Evolutionary conservation across 2,329 filamentous ascomycete genomes (phyloP), one percentile per base, ranked within the genome.

Genomic region (Alternaria conjuncta): DNA sequence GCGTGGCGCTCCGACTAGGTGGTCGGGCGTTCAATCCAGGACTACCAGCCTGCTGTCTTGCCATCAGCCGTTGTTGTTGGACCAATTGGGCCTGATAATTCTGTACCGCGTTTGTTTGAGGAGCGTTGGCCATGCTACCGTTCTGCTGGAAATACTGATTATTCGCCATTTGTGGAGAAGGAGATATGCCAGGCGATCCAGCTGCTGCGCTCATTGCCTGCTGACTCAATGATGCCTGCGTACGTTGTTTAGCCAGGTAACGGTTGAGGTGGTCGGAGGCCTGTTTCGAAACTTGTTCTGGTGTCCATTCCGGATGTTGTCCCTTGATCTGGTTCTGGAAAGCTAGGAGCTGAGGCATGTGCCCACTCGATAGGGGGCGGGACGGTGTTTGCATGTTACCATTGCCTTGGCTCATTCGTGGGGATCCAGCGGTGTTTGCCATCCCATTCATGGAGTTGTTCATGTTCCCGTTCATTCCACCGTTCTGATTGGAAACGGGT

Each of bases 1-100:
- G 79, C 36, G 79, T 81, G 23, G 77, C 78, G 65, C 79, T 81
- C 55, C 79, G 69, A 62, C 79, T 81, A 41, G 71, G 69, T 55
- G 71, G 75, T 60, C 72, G 67, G 41, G 71, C 74, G 56, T 70
- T 78, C 63, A 79, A 59, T 45, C 72, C 71, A 8, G 76, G 77
- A 61, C 75, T 78, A 23, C 74, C 73, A 23, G 71, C 75, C 55
- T 76, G 74, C 55, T 78, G 77, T 59, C 67, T 60, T 21, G 57
- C 63, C 77, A 81, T 76, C 67, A 79, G 67, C 56, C 75, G 75
- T 64, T 80, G 78, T 62, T 79, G 78, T 58, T 78, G 75, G 36
- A 78, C 72, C 58, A 80, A 74, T 54, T 80, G 77, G 56, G 75
- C 71, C 55, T 79, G 77, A 60, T 79, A 80, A 32, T 75, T 74